phyloP scores from a whole-genome alignment of 441 rosid species.

The Eutrema salsugineum region DNA sequence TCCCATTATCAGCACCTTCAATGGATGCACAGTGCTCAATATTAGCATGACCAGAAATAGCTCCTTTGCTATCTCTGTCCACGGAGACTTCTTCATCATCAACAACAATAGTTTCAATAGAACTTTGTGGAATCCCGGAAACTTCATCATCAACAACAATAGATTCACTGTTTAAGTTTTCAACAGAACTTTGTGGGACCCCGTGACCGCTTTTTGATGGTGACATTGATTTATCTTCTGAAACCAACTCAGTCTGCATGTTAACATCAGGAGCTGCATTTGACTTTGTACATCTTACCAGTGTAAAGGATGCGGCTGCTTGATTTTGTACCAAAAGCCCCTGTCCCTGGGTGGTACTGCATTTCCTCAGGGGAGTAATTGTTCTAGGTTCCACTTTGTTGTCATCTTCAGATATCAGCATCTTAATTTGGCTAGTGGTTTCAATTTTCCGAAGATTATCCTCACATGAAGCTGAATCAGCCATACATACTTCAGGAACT shows the following conservation, averaged over 20 bases:
- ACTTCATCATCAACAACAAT: conserved; percentile 11
- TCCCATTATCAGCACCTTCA: conserved; percentile 26
- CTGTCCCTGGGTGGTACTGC: conserved; percentile 20
- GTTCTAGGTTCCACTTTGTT: conserved; percentile 7
- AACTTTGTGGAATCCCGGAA: neutral
- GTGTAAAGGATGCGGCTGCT: conserved; percentile 6
- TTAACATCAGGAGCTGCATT: conserved; percentile 26
- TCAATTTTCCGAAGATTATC: conserved; percentile 19
- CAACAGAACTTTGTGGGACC: conserved; percentile 19
- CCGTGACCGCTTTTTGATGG: conserved; percentile 10
- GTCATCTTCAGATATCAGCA: conserved; percentile 29
- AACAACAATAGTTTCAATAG: conserved; percentile 7
- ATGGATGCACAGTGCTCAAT: conserved; percentile 16
- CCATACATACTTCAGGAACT: conserved; percentile 18
- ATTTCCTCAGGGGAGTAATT: conserved; percentile 9
- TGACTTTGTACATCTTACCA: conserved; percentile 22
- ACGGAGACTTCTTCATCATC: conserved; percentile 10
- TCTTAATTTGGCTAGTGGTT: conserved; percentile 6
- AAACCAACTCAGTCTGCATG: conserved; percentile 5
- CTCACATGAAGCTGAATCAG: conserved; percentile 17
- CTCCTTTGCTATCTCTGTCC: conserved; percentile 26
- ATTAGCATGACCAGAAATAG: conserved; percentile 6
- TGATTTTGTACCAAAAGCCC: conserved; percentile 23
- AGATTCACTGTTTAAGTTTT: conserved; percentile 16
- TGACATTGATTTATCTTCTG: conserved; percentile 23